phyloP scores from a whole-genome alignment of 805 yeast species.

The Candida xiaguanensis region DNA sequence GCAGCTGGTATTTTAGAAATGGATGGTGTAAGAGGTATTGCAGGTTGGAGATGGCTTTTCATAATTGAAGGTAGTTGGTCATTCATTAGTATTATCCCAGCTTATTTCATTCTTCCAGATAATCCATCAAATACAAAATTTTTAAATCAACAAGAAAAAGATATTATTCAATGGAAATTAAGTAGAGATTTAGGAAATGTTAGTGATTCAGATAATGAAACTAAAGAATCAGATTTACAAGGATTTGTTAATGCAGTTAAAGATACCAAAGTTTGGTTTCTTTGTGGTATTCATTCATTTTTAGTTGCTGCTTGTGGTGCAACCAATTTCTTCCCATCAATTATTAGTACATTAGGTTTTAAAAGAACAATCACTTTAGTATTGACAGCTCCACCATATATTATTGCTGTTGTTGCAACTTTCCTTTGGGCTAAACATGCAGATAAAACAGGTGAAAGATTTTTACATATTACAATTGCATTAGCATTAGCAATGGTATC shows the following conservation, averaged over 20 bases:
- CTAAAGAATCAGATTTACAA: constrained; percentile 31
- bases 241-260: constrained; percentile 33
- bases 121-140: constrained; percentile 49
- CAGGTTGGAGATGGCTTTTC: constrained; percentile 56
- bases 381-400: constrained; percentile 58
- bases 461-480: constrained; percentile 46
- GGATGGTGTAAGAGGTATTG: constrained; percentile 37
- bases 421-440: constrained; percentile 55
- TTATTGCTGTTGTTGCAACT: constrained; percentile 48
- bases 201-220: constrained; percentile 33
- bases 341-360: constrained; percentile 54
- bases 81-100: constrained; percentile 40
- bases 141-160: constrained; percentile 43
- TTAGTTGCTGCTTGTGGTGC: constrained; percentile 60
- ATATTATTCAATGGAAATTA: constrained; percentile 38
- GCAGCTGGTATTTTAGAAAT: constrained; percentile 50
- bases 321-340: constrained; percentile 59
- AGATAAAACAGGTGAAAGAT: constrained; percentile 53
- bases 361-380: constrained; percentile 47
- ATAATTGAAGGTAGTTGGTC: constrained; percentile 55
- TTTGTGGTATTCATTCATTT: constrained; percentile 41
- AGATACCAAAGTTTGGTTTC: constrained; percentile 46
- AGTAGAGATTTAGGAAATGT: constrained; percentile 35
- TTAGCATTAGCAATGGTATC: constrained; percentile 39
- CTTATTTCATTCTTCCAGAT: constrained; percentile 49